Percentiles rank a stretch among this genome's conserved stretches.
phyloP scores from a whole-genome alignment of 2,329 filamentous ascomycete genomes.

The Aureobasidium musti region DNA sequence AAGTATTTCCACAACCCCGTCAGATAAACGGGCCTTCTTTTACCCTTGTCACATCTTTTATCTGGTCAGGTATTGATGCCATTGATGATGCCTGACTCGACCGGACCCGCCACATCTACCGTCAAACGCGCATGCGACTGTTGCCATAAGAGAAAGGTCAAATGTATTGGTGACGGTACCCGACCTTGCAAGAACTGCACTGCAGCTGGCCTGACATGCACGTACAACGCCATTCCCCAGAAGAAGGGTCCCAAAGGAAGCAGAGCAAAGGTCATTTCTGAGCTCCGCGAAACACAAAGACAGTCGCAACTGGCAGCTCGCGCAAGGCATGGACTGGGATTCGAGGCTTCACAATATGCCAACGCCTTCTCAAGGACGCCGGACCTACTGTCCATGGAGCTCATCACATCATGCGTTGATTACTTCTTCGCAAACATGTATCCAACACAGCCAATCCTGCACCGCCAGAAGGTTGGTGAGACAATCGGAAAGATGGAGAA shows the following conservation, averaged over 20 bases:
- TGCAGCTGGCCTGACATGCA: slow-evolving; percentile 61
- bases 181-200: slow-evolving; percentile 63
- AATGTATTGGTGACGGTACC: slow-evolving; percentile 54
- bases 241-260: slow-evolving; percentile 66
- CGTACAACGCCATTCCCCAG: slow-evolving; percentile 64
- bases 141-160: slow-evolving; percentile 53
- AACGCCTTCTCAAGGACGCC: slow-evolving; percentile 50
- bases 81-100: slow-evolving; percentile 32
- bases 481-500: slow-evolving; percentile 55
- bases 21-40: slow-evolving; percentile 11
- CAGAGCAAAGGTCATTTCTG: slow-evolving; percentile 63
- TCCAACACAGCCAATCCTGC: slow-evolving; percentile 63
- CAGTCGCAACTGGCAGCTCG: slow-evolving; percentile 49
- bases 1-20: not conserved
- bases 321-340: slow-evolving; percentile 39
- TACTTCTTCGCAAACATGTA: slow-evolving; percentile 65
- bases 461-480: slow-evolving; percentile 55
- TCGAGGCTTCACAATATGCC: slow-evolving; percentile 47
- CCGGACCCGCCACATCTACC: slow-evolving; percentile 34
- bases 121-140: slow-evolving; percentile 35
- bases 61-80: slow-evolving; percentile 27
- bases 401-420: slow-evolving; percentile 59
- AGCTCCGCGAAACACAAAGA: slow-evolving; percentile 57
- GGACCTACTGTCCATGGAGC: slow-evolving; percentile 52
- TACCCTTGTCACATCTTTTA: not conserved